Base-by-base conservation (phyloP, 345 rosid genomes). In the Eucalyptus paniculata region DNA sequence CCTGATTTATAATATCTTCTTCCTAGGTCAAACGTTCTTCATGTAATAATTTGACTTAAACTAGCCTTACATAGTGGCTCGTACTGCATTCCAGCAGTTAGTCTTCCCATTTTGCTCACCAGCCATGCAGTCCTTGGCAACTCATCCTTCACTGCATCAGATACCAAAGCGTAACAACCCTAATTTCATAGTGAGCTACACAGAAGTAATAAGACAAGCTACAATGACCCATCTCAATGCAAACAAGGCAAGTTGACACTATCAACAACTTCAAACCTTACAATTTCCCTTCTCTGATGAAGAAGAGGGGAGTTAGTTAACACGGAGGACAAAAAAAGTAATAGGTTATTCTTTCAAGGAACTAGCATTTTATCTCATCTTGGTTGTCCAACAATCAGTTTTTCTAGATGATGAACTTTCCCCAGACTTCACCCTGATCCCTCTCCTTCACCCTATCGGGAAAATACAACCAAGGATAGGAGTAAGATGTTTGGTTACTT, bases 21-120 rank as follows among this genome's bases (percentile, higher is more conserved):
- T 21, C 67, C 32, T 51, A 54, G n/a, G 82, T 34, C n/a, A 49
- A 77, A 67, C 24, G 82, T 72, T 18, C 23, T 37, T 30, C 83
- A 56, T 54, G 53, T 58, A 53, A 90, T 40, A 58, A 42, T 86
- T 51, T 34, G 53, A 81, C 87, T 89, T 24, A 47, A 88, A 58
- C 69, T 88, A 3, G 44, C 44, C 44, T 95, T 92, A 96, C 99
- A 87, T 90, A 88, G 88, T 50, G 99, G 97, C 92, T 96, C 97
- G 88, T 97, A 96, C 58, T 97, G 98, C 87, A 95, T 94, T 69
- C 98, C 99, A 86, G 94, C 96, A 45, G 96, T 93, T 77, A 97
- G 92, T 90, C 96, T 96, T 91, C 99, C 99, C 90, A 95, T 90
- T 94, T 94, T 96, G 95, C 97, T 95, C 82, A 97, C 95, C 47